Percentiles rank a stretch among this genome's conserved stretches.
Evolutionary conservation across 2,329 filamentous ascomycete genomes (phyloP).

Genomic region (Calonectria fujianensis): DNA sequence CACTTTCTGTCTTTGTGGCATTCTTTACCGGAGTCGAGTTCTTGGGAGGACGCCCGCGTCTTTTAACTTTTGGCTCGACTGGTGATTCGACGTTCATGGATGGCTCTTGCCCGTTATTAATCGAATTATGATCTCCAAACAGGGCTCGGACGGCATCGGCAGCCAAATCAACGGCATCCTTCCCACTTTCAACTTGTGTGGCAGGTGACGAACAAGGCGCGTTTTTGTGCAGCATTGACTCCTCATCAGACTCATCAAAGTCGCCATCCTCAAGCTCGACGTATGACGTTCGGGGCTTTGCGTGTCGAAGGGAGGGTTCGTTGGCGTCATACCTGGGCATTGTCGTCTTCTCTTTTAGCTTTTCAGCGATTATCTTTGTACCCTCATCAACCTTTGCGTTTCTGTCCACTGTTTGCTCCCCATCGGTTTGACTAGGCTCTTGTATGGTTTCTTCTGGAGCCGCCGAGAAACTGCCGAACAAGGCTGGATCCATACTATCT

Average conservation of each 20-base stretch:
- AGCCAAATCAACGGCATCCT: slow-evolving; percentile 64
- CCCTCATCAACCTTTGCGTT: slow-evolving; percentile 23
- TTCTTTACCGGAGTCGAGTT: slow-evolving; percentile 42
- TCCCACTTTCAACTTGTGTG: slow-evolving; percentile 26
- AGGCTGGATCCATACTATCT: slow-evolving; percentile 71
- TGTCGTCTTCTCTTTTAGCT: slow-evolving; percentile 43
- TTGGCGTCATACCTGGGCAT: slow-evolving; percentile 64
- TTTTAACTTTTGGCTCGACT: slow-evolving; percentile 45
- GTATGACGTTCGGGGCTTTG: slow-evolving; percentile 72
- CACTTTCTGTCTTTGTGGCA: slow-evolving; percentile 1
- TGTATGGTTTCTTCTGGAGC: slow-evolving; percentile 50
- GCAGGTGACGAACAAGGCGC: slow-evolving; percentile 34
- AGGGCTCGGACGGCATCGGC: slow-evolving; percentile 59
- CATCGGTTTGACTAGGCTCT: slow-evolving; percentile 41
- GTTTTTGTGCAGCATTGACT: slow-evolving; percentile 52
- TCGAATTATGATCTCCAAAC: slow-evolving; percentile 47
- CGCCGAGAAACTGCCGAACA: slow-evolving; percentile 60
- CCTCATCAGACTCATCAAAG: slow-evolving; percentile 65
- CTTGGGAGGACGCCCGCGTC: slow-evolving; percentile 59
- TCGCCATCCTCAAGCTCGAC: slow-evolving; percentile 67
- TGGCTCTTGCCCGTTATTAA: slow-evolving; percentile 17
- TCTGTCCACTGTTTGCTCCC: slow-evolving; percentile 45
- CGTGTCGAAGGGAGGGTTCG: slow-evolving; percentile 70
- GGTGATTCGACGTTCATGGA: slow-evolving; percentile 29
- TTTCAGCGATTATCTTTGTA: slow-evolving; percentile 42